A percentile compares a stretch with the other conserved stretches of the same genome.
phyloP scores from a whole-genome alignment of 495 filamentous ascomycete species.

The Immersiella caudata region DNA sequence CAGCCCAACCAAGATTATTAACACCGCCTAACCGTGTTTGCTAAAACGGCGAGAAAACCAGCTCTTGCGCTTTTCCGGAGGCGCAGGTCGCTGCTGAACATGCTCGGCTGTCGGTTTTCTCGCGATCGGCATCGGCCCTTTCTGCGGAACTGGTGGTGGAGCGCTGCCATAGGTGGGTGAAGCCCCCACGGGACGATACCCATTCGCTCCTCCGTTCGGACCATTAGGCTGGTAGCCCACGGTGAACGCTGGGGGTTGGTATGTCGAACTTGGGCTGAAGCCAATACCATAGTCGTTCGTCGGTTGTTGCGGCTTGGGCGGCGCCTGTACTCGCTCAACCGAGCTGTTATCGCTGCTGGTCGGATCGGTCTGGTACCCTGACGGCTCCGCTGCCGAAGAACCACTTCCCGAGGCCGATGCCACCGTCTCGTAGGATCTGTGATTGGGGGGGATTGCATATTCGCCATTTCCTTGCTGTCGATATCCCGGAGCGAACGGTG shows the following conservation, averaged over 20 bases:
- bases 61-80: constrained; percentile 76
- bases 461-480: constrained; percentile 49
- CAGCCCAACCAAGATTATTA: constrained; percentile 21
- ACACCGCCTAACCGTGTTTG: constrained; percentile 52
- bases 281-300: constrained; percentile 53
- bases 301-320: constrained; percentile 51
- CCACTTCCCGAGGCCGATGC: constrained; percentile 72
- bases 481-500: constrained; percentile 34
- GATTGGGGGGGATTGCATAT: constrained; percentile 69
- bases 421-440: constrained; percentile 81
- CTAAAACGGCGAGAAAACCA: constrained; percentile 86
- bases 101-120: constrained; percentile 39
- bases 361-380: constrained; percentile 82
- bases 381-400: constrained; percentile 64
- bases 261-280: constrained; percentile 41
- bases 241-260: constrained; percentile 42
- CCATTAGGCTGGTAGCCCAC: constrained; percentile 27
- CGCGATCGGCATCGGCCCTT: constrained; percentile 37
- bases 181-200: constrained; percentile 19
- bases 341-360: constrained; percentile 88
- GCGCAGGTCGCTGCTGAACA: constrained; percentile 41
- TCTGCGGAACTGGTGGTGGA: constrained; percentile 45
- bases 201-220: constrained; percentile 3
- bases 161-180: constrained; percentile 13
- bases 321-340: constrained; percentile 69